A percentile compares a stretch with the other conserved stretches of the same genome.
These are phyloP conservation scores for Verticillium albo-atrum DNA, from an alignment of 2,329 filamentous ascomycete species.

Conservation along the genomic window DNA sequence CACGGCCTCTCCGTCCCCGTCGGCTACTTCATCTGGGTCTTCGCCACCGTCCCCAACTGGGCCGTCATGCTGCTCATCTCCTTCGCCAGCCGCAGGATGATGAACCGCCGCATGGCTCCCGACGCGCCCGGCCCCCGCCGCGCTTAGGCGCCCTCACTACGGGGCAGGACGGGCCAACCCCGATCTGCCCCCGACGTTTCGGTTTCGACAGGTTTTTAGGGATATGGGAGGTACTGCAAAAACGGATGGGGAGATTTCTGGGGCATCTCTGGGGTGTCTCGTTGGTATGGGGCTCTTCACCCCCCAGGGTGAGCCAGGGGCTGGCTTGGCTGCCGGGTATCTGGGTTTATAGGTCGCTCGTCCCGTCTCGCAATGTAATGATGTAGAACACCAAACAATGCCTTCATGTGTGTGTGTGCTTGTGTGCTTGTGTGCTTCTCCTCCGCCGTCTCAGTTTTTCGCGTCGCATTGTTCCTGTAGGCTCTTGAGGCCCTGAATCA, in stretches of 20 bases:
- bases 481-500: constrained; percentile 60
- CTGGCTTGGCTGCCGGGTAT: not conserved
- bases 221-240: not conserved
- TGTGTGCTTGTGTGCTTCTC: not conserved
- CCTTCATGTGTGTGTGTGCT: not conserved
- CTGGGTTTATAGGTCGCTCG: not conserved
- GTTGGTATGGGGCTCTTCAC: too few species aligned
- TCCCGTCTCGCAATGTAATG: not conserved
- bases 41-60: constrained; percentile 68
- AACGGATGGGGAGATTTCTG: not conserved
- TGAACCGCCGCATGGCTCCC: constrained; percentile 38
- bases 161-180: too few species aligned
- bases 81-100: constrained; percentile 68
- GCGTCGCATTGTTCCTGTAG: constrained; percentile 60
- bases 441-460: constrained; percentile 24
- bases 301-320: too few species aligned
- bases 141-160: not conserved
- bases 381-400: not conserved
- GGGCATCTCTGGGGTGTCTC: not conserved
- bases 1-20: constrained; percentile 58
- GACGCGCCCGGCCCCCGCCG: not conserved
- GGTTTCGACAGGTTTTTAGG: not conserved
- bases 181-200: not conserved
- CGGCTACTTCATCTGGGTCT: constrained; percentile 64
- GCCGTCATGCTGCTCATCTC: constrained; percentile 72